Evolutionary conservation across 2,329 filamentous ascomycete species (phyloP).

Genomic region (Aureobasidium sp.): DNA sequence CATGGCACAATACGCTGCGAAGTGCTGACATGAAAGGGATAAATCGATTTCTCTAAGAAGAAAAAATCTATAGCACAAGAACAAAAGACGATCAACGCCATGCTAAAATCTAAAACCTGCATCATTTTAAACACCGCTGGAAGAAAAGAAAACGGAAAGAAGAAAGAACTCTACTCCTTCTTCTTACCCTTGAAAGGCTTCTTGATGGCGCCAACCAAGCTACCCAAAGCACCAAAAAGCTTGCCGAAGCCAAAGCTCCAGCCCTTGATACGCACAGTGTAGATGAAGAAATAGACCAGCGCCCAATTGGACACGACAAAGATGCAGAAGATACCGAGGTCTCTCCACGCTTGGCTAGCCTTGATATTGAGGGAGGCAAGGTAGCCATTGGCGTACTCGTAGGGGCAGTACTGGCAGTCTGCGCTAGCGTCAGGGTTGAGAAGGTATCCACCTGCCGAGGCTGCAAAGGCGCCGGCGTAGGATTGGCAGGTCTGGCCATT

Average conservation of each 20-base stretch:
- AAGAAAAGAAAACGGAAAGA: background rate
- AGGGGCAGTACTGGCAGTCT: slow-evolving; percentile 66
- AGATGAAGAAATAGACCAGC: slow-evolving; percentile 66
- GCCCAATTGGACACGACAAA: slow-evolving; percentile 66
- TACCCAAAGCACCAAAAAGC: slow-evolving; percentile 46
- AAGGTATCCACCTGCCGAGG: slow-evolving; percentile 53
- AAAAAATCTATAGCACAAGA: background rate
- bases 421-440: slow-evolving; percentile 51
- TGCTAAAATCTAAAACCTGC: background rate
- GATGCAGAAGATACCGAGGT: slow-evolving; percentile 65
- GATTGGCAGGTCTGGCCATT: slow-evolving; percentile 55
- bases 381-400: slow-evolving; percentile 59
- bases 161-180: slow-evolving; percentile 4
- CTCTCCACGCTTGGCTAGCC: slow-evolving; percentile 58
- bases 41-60: background rate
- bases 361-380: slow-evolving; percentile 52
- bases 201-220: slow-evolving; percentile 33
- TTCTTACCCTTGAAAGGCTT: slow-evolving; percentile 23
- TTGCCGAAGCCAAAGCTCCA: slow-evolving; percentile 64
- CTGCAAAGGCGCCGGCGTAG: slow-evolving; percentile 58
- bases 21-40: background rate
- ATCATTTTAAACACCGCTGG: background rate
- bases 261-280: slow-evolving; percentile 60
- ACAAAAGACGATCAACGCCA: background rate
- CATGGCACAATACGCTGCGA: background rate